These are phyloP conservation scores for Cladophialophora yegresii DNA, from an alignment of 2,329 filamentous ascomycete species.

Conservation along the genomic window DNA sequence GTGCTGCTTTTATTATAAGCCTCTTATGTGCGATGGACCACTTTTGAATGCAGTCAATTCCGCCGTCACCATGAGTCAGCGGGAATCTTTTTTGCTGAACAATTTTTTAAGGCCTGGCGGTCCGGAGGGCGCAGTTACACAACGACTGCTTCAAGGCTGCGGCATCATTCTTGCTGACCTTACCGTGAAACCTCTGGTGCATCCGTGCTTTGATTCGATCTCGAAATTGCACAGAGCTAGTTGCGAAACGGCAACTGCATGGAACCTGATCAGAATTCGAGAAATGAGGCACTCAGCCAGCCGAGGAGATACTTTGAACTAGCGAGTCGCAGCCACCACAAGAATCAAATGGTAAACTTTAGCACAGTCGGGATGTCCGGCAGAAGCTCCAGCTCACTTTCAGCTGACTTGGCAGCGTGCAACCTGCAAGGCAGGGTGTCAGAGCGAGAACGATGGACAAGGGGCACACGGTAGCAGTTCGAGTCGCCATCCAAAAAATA, in stretches of 20 bases:
- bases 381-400: not conserved
- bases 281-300: slow-evolving; percentile 6
- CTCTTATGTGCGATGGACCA: not conserved
- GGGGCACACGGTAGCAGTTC: not conserved
- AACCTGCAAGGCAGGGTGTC: not conserved
- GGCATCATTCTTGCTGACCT: not conserved
- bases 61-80: not conserved
- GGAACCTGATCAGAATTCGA: slow-evolving; percentile 12
- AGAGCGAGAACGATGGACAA: not conserved
- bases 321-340: not conserved
- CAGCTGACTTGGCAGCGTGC: not conserved
- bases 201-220: not conserved
- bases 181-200: not conserved
- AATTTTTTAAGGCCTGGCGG: not conserved
- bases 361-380: not conserved
- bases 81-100: not conserved
- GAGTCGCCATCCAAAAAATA: not conserved
- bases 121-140: not conserved
- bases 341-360: not conserved
- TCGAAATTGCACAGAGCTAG: slow-evolving; percentile 9
- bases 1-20: slow-evolving; percentile 14
- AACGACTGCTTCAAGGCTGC: not conserved
- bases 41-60: not conserved
- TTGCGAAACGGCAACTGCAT: slow-evolving; percentile 16
- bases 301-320: slow-evolving; percentile 2